Evolutionary conservation across 768 basidiomycete species (phyloP).

Genomic region (Termitomyces sp.): DNA sequence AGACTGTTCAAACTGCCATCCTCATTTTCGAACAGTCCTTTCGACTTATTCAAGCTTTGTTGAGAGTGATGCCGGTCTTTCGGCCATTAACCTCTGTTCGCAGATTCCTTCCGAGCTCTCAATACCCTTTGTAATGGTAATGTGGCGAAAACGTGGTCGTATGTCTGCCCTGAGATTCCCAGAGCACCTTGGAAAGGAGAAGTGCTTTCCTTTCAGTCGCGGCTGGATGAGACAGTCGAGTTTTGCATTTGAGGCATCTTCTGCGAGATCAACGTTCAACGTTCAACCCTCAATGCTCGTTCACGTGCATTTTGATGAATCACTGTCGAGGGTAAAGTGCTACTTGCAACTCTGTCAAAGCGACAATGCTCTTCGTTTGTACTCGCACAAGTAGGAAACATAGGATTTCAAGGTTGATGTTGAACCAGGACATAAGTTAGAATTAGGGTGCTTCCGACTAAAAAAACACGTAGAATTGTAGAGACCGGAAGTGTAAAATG

Average conservation of each 20-base stretch:
- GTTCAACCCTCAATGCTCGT: constrained; percentile 3
- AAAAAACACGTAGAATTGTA: background rate
- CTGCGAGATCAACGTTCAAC: constrained; percentile 6
- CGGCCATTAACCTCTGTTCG: background rate
- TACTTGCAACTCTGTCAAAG: no score
- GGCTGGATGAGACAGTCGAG: background rate
- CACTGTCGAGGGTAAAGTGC: background rate
- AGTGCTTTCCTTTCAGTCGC: constrained; percentile 3
- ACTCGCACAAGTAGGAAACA: background rate
- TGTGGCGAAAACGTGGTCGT: constrained; percentile 10
- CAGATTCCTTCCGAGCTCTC: background rate
- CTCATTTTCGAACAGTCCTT: background rate
- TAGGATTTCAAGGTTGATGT: background rate
- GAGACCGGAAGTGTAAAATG: background rate
- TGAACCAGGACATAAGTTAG: background rate
- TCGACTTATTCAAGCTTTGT: background rate
- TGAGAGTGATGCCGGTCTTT: constrained; percentile 1
- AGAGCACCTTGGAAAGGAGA: background rate
- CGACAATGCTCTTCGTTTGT: background rate
- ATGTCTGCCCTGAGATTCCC: background rate
- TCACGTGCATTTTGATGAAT: background rate
- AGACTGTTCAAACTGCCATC: background rate
- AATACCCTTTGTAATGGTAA: background rate
- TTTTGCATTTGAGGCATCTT: background rate
- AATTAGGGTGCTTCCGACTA: background rate